Percentiles rank a stretch among this genome's conserved stretches.
Evolutionary conservation across 345 rosid genomes (phyloP).

Genomic region (Acer saccharum): DNA sequence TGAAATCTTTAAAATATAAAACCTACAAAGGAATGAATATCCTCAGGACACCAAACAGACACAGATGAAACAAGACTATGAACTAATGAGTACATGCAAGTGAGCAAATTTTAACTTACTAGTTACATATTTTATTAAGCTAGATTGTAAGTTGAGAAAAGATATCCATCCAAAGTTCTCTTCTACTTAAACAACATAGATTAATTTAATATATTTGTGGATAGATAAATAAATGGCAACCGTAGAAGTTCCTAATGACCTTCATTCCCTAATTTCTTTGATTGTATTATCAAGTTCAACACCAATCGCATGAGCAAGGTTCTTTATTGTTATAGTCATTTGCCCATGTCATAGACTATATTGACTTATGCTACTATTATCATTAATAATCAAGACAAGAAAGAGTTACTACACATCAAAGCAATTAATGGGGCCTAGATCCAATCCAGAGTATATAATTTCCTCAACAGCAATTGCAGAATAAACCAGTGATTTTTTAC

Average conservation of each 20-base stretch:
- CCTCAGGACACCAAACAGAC: constrained; percentile 18
- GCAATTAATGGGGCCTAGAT: not conserved
- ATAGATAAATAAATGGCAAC: not conserved
- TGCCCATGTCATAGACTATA: not conserved
- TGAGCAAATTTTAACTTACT: not conserved
- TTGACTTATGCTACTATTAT: not conserved
- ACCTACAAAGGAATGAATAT: constrained; percentile 50
- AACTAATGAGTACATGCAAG: not conserved
- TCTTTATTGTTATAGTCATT: not conserved
- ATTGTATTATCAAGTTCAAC: not conserved
- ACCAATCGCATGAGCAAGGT: not conserved
- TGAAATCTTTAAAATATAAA: constrained; percentile 68
- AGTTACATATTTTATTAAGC: not conserved
- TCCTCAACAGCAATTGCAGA: not conserved
- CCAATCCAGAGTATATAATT: not conserved
- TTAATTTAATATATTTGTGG: not conserved
- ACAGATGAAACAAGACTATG: not conserved
- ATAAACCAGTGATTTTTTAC: not conserved
- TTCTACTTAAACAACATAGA: not conserved
- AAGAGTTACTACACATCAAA: not conserved
- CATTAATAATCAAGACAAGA: not conserved
- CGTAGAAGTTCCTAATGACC: not conserved
- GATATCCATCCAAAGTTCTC: not conserved
- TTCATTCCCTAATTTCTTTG: not conserved
- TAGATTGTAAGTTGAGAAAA: not conserved